Evolutionary conservation across 2,329 filamentous ascomycete genomes (phyloP).

Genomic region (Colletotrichum cuscutae): DNA sequence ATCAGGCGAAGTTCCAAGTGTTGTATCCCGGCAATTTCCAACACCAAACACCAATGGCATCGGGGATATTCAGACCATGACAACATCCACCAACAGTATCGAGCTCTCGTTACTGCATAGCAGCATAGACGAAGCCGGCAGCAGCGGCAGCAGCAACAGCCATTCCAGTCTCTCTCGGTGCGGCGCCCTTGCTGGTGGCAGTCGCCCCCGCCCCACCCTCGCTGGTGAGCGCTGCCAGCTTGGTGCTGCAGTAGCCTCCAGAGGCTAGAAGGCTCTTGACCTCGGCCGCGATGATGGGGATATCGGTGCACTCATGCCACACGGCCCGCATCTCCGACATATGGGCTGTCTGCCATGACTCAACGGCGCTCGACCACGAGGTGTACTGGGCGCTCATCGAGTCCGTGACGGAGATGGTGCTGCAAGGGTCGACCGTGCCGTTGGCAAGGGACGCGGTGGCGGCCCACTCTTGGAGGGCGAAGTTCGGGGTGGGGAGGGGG

Average conservation of each 20-base stretch:
- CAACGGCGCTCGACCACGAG: background rate
- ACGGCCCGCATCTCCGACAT: background rate
- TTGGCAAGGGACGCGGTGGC: background rate
- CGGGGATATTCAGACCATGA: background rate
- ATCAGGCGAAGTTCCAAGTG: too few species aligned
- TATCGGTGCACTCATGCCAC: conserved; percentile 8
- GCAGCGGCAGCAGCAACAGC: conserved; percentile 1
- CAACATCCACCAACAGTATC: background rate
- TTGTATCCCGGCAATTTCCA: too few species aligned
- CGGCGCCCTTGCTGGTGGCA: background rate
- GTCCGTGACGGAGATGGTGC: background rate
- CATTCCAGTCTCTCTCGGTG: background rate
- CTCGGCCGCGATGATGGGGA: background rate
- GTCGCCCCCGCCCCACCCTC: background rate
- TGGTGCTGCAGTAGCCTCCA: background rate
- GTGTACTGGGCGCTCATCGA: background rate
- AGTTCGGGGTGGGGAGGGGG: background rate
- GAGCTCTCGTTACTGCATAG: background rate
- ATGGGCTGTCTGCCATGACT: background rate
- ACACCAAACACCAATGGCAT: too few species aligned
- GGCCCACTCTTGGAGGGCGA: background rate
- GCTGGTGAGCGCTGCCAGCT: background rate
- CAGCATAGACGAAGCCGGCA: background rate
- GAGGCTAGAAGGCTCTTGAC: background rate
- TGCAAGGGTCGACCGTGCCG: background rate